Evolutionary conservation across 169 alveolate species (phyloP).

Genomic region (Plasmodium ovale): DNA sequence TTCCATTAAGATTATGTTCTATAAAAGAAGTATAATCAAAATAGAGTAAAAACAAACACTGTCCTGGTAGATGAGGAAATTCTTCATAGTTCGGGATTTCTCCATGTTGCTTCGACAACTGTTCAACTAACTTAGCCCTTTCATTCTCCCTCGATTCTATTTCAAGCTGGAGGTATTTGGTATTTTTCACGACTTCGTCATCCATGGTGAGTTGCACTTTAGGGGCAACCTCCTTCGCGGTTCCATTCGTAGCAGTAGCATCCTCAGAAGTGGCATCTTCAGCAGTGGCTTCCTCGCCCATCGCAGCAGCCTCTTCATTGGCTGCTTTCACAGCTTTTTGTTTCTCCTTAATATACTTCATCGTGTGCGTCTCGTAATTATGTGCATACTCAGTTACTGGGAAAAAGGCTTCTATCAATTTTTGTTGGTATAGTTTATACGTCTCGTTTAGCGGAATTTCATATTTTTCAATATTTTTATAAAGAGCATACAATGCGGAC

Average conservation of each 20-base stretch:
- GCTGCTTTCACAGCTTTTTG: background rate
- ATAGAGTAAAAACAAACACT: constrained; percentile 50
- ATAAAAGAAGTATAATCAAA: constrained; percentile 46
- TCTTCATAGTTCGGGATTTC: constrained; percentile 25
- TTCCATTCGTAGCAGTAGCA: background rate
- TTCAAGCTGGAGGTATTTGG: constrained; percentile 41
- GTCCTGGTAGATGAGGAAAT: constrained; percentile 43
- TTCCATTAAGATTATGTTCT: constrained; percentile 26
- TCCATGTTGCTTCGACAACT: constrained; percentile 13
- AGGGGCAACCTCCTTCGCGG: background rate
- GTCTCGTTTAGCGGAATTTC: constrained; percentile 41
- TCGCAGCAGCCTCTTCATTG: background rate
- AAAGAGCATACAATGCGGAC: constrained; percentile 63
- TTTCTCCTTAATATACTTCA: constrained; percentile 18
- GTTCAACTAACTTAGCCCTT: constrained; percentile 13
- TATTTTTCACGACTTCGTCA: constrained; percentile 38
- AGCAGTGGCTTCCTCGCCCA: background rate
- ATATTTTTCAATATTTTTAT: constrained; percentile 43
- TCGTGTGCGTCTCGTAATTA: constrained; percentile 35
- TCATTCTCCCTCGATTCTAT: constrained; percentile 29
- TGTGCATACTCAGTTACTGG: constrained; percentile 16
- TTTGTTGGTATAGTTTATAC: constrained; percentile 58
- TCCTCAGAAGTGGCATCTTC: background rate
- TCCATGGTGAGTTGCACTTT: constrained; percentile 23
- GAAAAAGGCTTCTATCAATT: constrained; percentile 58